Evolutionary conservation across 1,284 basidiomycete genomes (phyloP).

Genomic region (Fistulinella staudtii): DNA sequence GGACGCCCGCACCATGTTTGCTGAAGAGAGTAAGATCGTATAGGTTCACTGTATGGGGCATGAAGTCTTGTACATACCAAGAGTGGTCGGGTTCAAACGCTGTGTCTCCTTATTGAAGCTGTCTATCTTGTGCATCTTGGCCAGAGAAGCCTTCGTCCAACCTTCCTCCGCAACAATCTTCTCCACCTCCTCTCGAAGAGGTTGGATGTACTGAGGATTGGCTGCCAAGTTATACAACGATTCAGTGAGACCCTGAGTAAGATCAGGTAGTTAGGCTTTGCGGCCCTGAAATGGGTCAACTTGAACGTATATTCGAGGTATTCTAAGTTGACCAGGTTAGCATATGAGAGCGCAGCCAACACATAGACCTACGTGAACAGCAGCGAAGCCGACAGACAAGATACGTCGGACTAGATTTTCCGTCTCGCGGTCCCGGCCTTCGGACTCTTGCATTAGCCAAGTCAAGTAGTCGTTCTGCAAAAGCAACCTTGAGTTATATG

Average conservation of each 20-base stretch:
- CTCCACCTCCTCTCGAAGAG: conserved; percentile 43
- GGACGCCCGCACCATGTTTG: not conserved
- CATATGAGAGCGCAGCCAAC: not conserved
- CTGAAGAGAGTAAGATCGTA: not conserved
- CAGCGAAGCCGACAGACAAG: conserved; percentile 36
- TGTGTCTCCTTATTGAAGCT: conserved; percentile 41
- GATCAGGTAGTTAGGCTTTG: not conserved
- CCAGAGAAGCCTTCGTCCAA: conserved; percentile 40
- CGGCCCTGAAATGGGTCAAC: not conserved
- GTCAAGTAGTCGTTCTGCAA: conserved; percentile 25
- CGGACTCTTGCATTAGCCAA: conserved; percentile 42
- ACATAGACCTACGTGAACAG: conserved; percentile 30
- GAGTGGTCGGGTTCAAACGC: not conserved
- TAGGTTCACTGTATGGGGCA: too few relatives aligned
- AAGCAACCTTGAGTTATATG: too few relatives aligned
- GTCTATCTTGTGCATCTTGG: conserved; percentile 42
- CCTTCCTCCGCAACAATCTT: conserved; percentile 30
- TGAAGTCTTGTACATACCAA: not conserved
- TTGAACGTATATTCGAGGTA: not conserved
- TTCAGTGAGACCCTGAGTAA: conserved; percentile 28
- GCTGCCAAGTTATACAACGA: conserved; percentile 36
- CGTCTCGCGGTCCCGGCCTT: conserved; percentile 27
- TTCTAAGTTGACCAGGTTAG: not conserved
- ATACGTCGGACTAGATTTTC: conserved; percentile 31
- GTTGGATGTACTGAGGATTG: conserved; percentile 35